Evolutionary conservation across 257 asterid genomes (phyloP), one percentile per base, ranked within the genome.

Genomic region (Jasminum sambac): DNA sequence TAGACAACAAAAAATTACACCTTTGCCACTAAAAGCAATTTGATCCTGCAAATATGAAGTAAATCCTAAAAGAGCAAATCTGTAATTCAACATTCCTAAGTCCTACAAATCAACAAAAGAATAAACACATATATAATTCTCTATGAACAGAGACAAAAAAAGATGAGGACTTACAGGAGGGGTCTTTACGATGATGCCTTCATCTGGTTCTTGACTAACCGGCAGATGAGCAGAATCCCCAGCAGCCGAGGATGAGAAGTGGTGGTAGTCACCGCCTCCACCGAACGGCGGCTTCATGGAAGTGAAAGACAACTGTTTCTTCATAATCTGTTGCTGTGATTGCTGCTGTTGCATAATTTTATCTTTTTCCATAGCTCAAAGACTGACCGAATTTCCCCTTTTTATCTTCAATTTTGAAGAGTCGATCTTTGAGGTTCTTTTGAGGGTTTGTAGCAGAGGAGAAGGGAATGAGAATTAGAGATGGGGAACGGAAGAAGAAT

Each of bases 281-380:
- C 90, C 92, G 71, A 83, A 87, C 26, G 91, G 92, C 64, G 93
- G 95, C 79, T 84, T 87, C 83, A 74, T 71, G 36, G 92, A 81
- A 69, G 90, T 75, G 75, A 86, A 85, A 38, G 89, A 76, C 76
- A 88, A 82, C 88, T 87, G 96, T 46, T 85, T 84, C 72, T 83
- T 83, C 55, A 89, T 72, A 75, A 68, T 70, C 74, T 81, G 81
- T 39, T 78, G 83, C 62, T 78, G 83, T 5, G 75, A 65, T n/a
- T 74, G 80, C 76, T 76, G 83, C 81, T 75, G 75, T 77, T 84
- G 87, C 88, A 90, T 87, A 81, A 87, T 83, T 79, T 74, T 78
- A 78, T 66, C 72, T 74, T 69, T 19, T 23, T 63, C 39, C 10
- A 62, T 62, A 76, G 76, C 80, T 68, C 57, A 72, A 52, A 44